Conservation (phyloP, 75 land plant species). For the Isoetes taiwanensis region DNA sequence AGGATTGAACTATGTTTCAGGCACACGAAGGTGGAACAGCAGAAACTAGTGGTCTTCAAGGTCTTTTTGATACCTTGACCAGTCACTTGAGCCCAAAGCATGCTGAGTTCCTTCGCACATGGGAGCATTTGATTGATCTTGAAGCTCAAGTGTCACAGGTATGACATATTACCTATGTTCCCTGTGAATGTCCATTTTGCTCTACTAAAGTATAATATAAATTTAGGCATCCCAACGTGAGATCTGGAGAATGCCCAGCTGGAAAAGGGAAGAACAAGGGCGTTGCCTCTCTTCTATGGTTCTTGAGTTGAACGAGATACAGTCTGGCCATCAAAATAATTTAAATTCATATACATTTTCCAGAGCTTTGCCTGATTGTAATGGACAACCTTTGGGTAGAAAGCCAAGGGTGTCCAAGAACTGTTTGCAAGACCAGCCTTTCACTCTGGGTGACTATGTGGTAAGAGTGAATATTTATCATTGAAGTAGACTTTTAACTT, state of each 20-base stretch:
- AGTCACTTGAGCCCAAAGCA: constrained; percentile 40
- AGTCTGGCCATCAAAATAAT: not conserved
- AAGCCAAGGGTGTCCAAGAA: not conserved
- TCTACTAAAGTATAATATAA: not conserved
- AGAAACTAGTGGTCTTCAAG: constrained; percentile 71
- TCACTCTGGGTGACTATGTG: constrained; percentile 67
- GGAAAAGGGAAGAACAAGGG: constrained; percentile 14
- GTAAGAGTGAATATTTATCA: constrained; percentile 21
- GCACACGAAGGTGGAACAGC: constrained; percentile 45
- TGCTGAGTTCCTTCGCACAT: constrained; percentile 34
- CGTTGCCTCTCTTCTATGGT: constrained; percentile 38
- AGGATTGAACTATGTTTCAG: too few species aligned
- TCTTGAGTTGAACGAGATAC: constrained; percentile 25
- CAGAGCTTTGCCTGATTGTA: not conserved
- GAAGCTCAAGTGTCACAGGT: constrained; percentile 62
- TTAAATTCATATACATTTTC: too few species aligned
- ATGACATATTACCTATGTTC: not conserved
- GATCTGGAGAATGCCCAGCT: constrained; percentile 30
- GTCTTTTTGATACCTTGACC: constrained; percentile 34
- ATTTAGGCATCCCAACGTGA: constrained; percentile 37
- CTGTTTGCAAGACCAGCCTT: constrained; percentile 28
- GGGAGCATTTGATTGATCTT: constrained; percentile 68
- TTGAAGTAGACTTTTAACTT: not conserved
- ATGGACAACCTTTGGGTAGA: too few species aligned
- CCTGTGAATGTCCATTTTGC: not conserved